These are phyloP conservation scores for Trichomonascus vanleenenianus DNA, from an alignment of 805 yeast species.

Conservation along the genomic window DNA sequence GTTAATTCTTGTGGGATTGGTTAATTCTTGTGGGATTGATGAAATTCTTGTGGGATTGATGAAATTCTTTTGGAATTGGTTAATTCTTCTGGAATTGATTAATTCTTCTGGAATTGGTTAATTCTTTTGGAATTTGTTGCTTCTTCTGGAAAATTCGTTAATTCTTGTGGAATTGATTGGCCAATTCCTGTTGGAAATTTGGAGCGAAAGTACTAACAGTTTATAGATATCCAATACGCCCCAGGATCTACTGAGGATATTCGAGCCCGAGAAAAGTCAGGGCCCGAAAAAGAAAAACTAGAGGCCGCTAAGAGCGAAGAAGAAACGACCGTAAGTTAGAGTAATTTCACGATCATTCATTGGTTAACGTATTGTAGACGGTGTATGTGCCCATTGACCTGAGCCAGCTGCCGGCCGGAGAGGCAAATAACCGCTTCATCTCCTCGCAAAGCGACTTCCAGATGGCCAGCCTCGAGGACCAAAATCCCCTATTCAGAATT, in stretches of 20 bases:
- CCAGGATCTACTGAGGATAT: constrained; percentile 90
- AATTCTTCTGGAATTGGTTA: no score
- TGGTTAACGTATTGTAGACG: constrained; percentile 1
- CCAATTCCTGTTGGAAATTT: no score
- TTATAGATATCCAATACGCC: constrained; percentile 45
- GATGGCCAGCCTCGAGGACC: constrained; percentile 47
- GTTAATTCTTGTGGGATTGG: no score
- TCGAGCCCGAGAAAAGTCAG: constrained; percentile 19
- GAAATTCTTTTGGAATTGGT: no score
- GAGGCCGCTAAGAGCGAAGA: background rate
- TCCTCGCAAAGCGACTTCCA: constrained; percentile 37
- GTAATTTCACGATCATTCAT: background rate
- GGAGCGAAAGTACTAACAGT: no score
- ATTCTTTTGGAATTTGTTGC: no score
- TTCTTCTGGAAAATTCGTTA: no score
- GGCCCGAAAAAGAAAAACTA: constrained; percentile 7
- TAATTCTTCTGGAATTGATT: no score
- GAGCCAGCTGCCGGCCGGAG: constrained; percentile 10
- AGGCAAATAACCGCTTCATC: constrained; percentile 14
- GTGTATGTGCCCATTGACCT: constrained; percentile 50
- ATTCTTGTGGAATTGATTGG: no score
- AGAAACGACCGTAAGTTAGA: constrained; percentile 7
- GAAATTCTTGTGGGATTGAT: no score
- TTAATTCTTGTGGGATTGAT: no score
- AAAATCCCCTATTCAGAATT: constrained; percentile 48